phyloP scores from a whole-genome alignment of 2,329 filamentous ascomycete species.

The Colletotrichum siamense region DNA sequence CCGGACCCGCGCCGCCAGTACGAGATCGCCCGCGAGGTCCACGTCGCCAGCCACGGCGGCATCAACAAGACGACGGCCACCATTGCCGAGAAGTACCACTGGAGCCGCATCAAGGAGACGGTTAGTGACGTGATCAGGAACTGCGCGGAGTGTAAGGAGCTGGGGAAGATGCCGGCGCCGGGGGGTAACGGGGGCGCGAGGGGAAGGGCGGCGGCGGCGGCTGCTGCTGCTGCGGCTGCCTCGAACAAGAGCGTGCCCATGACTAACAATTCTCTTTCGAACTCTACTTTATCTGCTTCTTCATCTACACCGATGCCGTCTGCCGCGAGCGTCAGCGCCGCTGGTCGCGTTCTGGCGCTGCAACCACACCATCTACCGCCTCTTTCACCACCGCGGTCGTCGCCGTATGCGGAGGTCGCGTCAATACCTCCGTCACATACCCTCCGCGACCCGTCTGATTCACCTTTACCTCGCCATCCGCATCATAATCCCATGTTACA shows the following conservation, averaged over 20 bases:
- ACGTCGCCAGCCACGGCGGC: conserved; percentile 80
- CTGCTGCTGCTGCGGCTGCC: background rate
- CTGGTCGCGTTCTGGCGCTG: conserved; percentile 19
- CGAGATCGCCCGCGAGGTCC: conserved; percentile 81
- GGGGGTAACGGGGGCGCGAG: conserved; percentile 4
- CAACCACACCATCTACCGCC: conserved; percentile 29
- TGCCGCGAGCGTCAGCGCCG: conserved; percentile 13
- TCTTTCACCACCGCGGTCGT: conserved; percentile 26
- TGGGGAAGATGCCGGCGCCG: conserved; percentile 58
- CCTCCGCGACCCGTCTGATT: conserved; percentile 32
- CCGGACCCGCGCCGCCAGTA: conserved; percentile 89
- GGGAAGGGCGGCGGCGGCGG: background rate
- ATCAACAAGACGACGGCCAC: conserved; percentile 98
- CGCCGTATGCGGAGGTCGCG: conserved; percentile 56
- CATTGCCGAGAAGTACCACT: conserved; percentile 94
- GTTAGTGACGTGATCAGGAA: conserved; percentile 94
- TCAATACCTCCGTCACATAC: conserved; percentile 43
- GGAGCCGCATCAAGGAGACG: conserved; percentile 97
- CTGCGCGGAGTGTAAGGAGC: conserved; percentile 87
- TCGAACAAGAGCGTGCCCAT: background rate
- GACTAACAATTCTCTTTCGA: background rate
- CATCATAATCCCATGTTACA: conserved; percentile 41
- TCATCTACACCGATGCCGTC: background rate
- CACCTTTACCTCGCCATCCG: conserved; percentile 28
- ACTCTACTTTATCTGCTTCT: background rate